Conservation (phyloP, 768 basidiomycete species). For the Boletus insuetus region DNA sequence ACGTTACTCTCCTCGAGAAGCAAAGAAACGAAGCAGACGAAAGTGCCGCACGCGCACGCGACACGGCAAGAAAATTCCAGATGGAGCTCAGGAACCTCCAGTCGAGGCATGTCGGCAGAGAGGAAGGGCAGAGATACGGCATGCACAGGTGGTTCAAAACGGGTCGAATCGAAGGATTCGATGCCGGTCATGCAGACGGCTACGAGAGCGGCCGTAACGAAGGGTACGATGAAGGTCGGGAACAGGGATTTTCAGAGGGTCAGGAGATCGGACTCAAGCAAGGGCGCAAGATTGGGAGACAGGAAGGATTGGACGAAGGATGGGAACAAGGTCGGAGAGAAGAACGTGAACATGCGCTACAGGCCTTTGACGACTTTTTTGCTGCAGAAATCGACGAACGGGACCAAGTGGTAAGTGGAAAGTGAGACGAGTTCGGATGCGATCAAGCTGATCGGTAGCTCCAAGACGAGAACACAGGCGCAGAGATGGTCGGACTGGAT, state of each 20-base stretch:
- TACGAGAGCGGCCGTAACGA: constrained; percentile 43
- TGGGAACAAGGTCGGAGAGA: constrained; percentile 41
- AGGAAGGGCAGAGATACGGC: constrained; percentile 41
- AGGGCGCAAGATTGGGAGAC: constrained; percentile 31
- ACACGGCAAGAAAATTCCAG: constrained; percentile 42
- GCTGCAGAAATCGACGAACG: constrained; percentile 39
- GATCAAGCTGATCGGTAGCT: constrained; percentile 6
- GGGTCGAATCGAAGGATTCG: constrained; percentile 44
- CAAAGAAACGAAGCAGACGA: constrained; percentile 43
- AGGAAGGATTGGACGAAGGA: constrained; percentile 35
- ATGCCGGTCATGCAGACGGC: constrained; percentile 46
- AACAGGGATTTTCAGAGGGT: constrained; percentile 38
- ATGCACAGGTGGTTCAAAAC: constrained; percentile 44
- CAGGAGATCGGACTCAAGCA: constrained; percentile 33
- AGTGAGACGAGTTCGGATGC: background rate
- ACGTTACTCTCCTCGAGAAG: constrained; percentile 35
- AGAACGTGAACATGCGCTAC: constrained; percentile 51
- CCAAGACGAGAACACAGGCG: constrained; percentile 23
- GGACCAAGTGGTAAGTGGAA: constrained; percentile 25
- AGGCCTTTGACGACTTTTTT: constrained; percentile 58
- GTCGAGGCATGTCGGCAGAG: constrained; percentile 40
- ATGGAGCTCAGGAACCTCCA: constrained; percentile 44
- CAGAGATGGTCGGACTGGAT: constrained; percentile 31
- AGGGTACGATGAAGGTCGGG: constrained; percentile 42
- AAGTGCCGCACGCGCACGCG: constrained; percentile 41